Percentiles rank a stretch among this genome's conserved stretches.
These are phyloP conservation scores for Kodamaea alishanica DNA, from an alignment of 1,139 yeast genomes.

Conservation along the genomic window DNA sequence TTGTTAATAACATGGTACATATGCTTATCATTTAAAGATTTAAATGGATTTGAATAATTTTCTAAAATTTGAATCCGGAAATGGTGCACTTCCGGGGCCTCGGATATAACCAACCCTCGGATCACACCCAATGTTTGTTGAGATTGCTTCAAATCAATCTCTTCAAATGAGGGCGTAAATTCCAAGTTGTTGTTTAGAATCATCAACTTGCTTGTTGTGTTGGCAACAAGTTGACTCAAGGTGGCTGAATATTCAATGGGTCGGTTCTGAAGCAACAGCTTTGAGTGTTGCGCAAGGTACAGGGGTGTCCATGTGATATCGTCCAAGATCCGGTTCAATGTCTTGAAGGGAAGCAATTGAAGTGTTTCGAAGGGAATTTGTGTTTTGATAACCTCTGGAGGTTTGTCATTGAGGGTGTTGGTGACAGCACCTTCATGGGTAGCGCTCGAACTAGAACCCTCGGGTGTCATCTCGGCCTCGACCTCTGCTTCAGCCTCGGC, in stretches of 20 bases:
- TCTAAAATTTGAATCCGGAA: slow-evolving; percentile 33
- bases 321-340: slow-evolving; percentile 62
- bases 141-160: slow-evolving; percentile 16
- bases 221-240: slow-evolving; percentile 20
- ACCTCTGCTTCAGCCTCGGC: no score
- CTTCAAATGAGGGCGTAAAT: slow-evolving; percentile 30
- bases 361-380: neutral
- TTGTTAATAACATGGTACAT: slow-evolving; percentile 36
- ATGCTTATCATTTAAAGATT: slow-evolving; percentile 25
- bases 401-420: neutral
- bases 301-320: slow-evolving; percentile 51
- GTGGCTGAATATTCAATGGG: slow-evolving; percentile 36
- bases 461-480: no score
- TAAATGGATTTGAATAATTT: slow-evolving; percentile 22
- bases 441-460: neutral
- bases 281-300: slow-evolving; percentile 17
- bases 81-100: slow-evolving; percentile 25
- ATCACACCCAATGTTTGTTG: slow-evolving; percentile 25
- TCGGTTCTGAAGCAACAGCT: slow-evolving; percentile 26
- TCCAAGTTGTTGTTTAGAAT: slow-evolving; percentile 34
- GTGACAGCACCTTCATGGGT: neutral
- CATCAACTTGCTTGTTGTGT: slow-evolving; percentile 19
- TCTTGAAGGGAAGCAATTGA: slow-evolving; percentile 46
- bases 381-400: neutral
- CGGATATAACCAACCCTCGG: slow-evolving; percentile 32